Conservation (phyloP, 208 protist species). For the Wallacemonas sp. region DNA sequence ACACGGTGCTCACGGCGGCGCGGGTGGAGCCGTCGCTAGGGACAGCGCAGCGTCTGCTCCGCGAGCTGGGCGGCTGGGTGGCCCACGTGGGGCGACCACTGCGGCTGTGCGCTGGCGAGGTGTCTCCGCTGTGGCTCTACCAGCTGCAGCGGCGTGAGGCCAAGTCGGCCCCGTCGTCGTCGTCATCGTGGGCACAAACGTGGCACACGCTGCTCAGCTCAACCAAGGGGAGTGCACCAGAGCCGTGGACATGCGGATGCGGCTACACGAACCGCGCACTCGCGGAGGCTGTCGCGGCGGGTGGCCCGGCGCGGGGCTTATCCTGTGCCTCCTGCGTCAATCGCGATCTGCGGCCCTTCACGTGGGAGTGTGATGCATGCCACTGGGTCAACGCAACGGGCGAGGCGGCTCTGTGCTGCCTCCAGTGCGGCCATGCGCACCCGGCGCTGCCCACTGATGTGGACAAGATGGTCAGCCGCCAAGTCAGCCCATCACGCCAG, state of each 20-base stretch:
- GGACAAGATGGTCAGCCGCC: not conserved
- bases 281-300: not conserved
- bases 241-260: conserved; percentile 57
- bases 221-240: not conserved
- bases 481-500: not conserved
- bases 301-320: not conserved
- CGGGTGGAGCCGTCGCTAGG: conserved; percentile 7
- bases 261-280: conserved; percentile 28
- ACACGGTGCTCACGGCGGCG: not conserved
- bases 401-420: conserved; percentile 38
- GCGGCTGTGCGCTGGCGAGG: conserved; percentile 16
- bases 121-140: conserved; percentile 24
- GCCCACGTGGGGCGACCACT: conserved; percentile 32
- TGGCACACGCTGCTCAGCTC: not conserved
- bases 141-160: conserved; percentile 25
- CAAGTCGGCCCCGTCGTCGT: not conserved
- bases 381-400: conserved; percentile 32
- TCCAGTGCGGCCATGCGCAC: conserved; percentile 57
- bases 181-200: not conserved
- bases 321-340: conserved; percentile 49
- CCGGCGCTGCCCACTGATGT: conserved; percentile 13
- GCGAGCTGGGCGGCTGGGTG: conserved; percentile 28
- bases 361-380: conserved; percentile 62
- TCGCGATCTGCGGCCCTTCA: conserved; percentile 29
- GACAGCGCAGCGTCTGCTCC: conserved; percentile 27